Percentiles rank a stretch among this genome's conserved stretches.
phyloP scores from a whole-genome alignment of 768 basidiomycete genomes.

The Mycena latifolia region DNA sequence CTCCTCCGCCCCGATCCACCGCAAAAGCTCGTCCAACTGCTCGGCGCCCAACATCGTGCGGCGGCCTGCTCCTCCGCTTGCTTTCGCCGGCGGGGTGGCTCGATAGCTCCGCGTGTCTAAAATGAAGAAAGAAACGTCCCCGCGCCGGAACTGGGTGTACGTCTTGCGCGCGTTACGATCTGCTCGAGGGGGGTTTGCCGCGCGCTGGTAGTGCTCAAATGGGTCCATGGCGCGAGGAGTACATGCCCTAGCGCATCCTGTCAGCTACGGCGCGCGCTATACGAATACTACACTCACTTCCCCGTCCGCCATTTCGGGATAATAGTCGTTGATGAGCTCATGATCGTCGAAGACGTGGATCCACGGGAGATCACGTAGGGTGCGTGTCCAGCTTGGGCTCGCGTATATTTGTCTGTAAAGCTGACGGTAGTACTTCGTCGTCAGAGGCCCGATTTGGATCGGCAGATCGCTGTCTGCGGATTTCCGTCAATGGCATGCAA shows the following conservation, averaged over 20 bases:
- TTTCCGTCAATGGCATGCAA: not conserved
- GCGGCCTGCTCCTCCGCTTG: not conserved
- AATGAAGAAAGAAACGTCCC: constrained; percentile 21
- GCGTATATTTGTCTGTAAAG: constrained; percentile 19
- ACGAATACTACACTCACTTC: not conserved
- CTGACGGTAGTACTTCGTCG: constrained; percentile 8
- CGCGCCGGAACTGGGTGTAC: constrained; percentile 19
- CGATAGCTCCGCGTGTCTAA: constrained; percentile 17
- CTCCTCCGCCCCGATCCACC: not conserved
- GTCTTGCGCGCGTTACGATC: not conserved
- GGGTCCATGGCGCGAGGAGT: constrained; percentile 8
- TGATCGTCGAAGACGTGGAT: constrained; percentile 24
- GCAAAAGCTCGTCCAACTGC: constrained; percentile 8
- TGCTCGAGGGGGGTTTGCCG: constrained; percentile 8
- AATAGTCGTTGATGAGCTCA: constrained; percentile 20
- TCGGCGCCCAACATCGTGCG: constrained; percentile 20
- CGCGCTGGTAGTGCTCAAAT: constrained; percentile 19
- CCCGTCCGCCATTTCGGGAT: constrained; percentile 4
- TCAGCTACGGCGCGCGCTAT: not conserved
- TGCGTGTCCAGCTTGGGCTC: constrained; percentile 21
- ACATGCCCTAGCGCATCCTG: constrained; percentile 3
- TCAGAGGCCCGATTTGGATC: constrained; percentile 4
- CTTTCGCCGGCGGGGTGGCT: constrained; percentile 6
- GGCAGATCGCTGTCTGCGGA: constrained; percentile 22
- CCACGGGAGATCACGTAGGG: constrained; percentile 23